Evolutionary conservation across 371 early-diverging fungal genomes (phyloP).

Genomic region (Mucor irregularis): DNA sequence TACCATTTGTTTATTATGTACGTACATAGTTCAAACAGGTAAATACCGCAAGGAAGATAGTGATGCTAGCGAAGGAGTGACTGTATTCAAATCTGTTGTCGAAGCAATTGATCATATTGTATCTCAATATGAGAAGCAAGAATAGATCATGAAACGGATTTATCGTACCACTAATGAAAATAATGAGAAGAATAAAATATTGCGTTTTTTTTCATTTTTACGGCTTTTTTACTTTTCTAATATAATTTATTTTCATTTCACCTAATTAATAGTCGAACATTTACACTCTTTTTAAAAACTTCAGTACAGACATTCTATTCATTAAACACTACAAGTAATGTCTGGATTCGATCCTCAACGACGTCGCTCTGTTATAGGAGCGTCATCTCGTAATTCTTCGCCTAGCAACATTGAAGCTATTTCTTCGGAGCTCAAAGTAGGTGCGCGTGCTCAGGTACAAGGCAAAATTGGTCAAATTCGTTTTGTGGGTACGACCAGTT

Average conservation of each 20-base stretch:
- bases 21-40: conserved; percentile 69
- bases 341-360: conserved; percentile 23
- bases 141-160: not conserved
- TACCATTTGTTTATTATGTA: not conserved
- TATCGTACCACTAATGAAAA: not conserved
- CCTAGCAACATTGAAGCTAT: conserved; percentile 15
- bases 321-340: conserved; percentile 4
- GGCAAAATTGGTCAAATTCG: conserved; percentile 64
- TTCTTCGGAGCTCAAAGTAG: conserved; percentile 46
- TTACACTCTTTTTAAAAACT: not conserved
- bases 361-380: conserved; percentile 13
- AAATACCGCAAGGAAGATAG: conserved; percentile 81
- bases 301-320: not conserved
- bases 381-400: conserved; percentile 21
- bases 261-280: not conserved
- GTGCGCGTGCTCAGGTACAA: conserved; percentile 61
- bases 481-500: conserved; percentile 70
- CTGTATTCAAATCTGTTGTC: conserved; percentile 42
- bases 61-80: conserved; percentile 9
- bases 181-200: too few relatives aligned
- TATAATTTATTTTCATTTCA: not conserved
- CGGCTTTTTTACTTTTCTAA: not conserved
- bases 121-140: conserved; percentile 9
- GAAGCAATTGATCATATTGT: conserved; percentile 45
- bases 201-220: not conserved